Base-by-base conservation (phyloP, 1,284 basidiomycete species). In the Boletus austroedulis region DNA sequence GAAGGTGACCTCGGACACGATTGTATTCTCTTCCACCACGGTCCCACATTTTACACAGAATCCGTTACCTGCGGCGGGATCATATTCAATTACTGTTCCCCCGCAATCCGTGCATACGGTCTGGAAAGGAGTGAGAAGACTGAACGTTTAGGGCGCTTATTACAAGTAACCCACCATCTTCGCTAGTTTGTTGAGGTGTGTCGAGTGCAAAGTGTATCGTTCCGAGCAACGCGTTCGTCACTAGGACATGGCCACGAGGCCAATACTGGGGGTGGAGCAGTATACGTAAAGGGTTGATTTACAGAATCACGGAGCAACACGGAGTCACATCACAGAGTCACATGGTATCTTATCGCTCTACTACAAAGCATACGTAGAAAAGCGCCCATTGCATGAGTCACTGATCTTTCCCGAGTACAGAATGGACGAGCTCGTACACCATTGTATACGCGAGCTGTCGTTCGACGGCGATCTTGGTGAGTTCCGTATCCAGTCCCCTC, bases 1-100 rank as follows among this genome's bases (percentile, higher is more conserved):
- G 68, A 99, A 99, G 0, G 89, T 89, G 60, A 99, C 86, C 72
- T 98, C 89, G 64, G 90, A 92, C 17, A 98, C 94, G 63, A 99
- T 96, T 10, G 91, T 87, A 68, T 94, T 95, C 76, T 98, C 93
- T 73, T 98, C 95, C 15, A 97, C 82, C 19, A 98, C 94, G 14
- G 87, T 90, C 54, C 92, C 93, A 66, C 94, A 97, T 63, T 82
- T 77, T 4, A 89, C 82, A 69, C 94, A 97, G 68, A 91, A 91
- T 10, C 89, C 87, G 64, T 90, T 90, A 9, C 91, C 92, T 9
- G 89, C 89, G 14, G 90, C 85, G 40, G 85, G 77, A 72, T 91
- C 88, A 70, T 91, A 91, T 70, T 92, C 90, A 63, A 92, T 91
- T 17, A 90, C 85, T 0, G 86, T 87, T 3, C 89, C 89, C 41